Conservation (phyloP, 1,284 basidiomycete species). For the Irpex rosettiformis region DNA sequence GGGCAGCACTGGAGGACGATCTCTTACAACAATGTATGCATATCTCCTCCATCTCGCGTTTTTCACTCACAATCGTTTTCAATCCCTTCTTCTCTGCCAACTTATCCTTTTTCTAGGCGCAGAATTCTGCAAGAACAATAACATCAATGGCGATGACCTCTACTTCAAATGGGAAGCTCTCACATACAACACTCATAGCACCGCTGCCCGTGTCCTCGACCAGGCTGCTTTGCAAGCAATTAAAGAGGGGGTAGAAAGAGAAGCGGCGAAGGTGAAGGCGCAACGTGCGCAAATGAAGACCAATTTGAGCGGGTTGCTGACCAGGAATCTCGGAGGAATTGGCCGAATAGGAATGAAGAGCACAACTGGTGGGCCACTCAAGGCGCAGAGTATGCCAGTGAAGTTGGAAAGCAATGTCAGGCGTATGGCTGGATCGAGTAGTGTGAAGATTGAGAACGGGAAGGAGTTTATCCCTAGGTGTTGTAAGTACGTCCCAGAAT, state of each 20-base stretch:
- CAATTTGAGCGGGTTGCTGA: constrained; percentile 15
- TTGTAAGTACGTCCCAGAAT: constrained; percentile 41
- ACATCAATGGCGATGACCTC: constrained; percentile 52
- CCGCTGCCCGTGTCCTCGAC: constrained; percentile 39
- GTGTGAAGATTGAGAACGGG: constrained; percentile 36
- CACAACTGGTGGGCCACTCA: too few relatives aligned
- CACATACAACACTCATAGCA: constrained; percentile 32
- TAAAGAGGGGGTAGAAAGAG: constrained; percentile 50
- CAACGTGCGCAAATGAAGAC: not conserved
- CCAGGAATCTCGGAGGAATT: constrained; percentile 14
- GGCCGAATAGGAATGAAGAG: not conserved
- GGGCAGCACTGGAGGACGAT: constrained; percentile 5
- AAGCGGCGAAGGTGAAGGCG: constrained; percentile 33
- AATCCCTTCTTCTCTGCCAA: not conserved
- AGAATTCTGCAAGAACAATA: constrained; percentile 63
- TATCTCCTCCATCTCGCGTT: not conserved
- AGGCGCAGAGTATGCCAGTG: not conserved
- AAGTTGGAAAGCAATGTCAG: not conserved
- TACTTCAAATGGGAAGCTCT: constrained; percentile 70
- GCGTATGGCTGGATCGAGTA: constrained; percentile 35
- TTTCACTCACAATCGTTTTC: too few relatives aligned
- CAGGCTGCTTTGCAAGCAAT: constrained; percentile 49
- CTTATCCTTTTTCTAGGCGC: constrained; percentile 41
- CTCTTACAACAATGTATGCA: constrained; percentile 9
- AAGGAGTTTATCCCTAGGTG: constrained; percentile 26